Percentiles rank a stretch among this genome's conserved stretches.
phyloP scores from a whole-genome alignment of 805 yeast species.

The Ogataea pini region DNA sequence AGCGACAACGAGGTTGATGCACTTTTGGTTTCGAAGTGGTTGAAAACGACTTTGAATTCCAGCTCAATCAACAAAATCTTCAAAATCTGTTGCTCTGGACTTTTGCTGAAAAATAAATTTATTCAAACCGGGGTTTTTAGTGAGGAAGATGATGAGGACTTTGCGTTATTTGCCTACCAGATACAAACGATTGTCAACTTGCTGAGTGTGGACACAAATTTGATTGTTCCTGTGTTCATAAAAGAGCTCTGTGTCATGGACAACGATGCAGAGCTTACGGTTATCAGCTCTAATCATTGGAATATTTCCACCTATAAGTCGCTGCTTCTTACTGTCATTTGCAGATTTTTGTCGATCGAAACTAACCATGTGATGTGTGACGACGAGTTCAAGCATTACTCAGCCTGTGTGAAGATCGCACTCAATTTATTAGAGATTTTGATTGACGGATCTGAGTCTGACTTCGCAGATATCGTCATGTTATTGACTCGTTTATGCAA shows the following conservation, averaged over 20 bases:
- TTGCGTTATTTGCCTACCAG: constrained; percentile 62
- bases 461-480: constrained; percentile 41
- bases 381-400: constrained; percentile 31
- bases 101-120: constrained; percentile 44
- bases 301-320: constrained; percentile 62
- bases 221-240: constrained; percentile 49
- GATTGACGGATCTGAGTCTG: constrained; percentile 57
- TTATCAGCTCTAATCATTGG: constrained; percentile 46
- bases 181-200: constrained; percentile 54
- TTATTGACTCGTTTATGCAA: constrained; percentile 20
- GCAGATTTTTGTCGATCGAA: constrained; percentile 43
- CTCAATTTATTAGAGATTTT: constrained; percentile 48
- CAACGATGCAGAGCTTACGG: constrained; percentile 42
- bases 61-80: constrained; percentile 65
- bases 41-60: constrained; percentile 42
- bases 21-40: constrained; percentile 50
- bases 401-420: constrained; percentile 42
- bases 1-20: constrained; percentile 44
- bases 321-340: constrained; percentile 46
- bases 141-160: constrained; percentile 51
- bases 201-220: constrained; percentile 45
- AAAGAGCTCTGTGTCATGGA: constrained; percentile 62
- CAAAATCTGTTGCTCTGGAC: constrained; percentile 55
- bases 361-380: constrained; percentile 21
- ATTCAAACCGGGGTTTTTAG: constrained; percentile 30